phyloP scores from a whole-genome alignment of 1,284 basidiomycete species.

The Ustilago tritici region DNA sequence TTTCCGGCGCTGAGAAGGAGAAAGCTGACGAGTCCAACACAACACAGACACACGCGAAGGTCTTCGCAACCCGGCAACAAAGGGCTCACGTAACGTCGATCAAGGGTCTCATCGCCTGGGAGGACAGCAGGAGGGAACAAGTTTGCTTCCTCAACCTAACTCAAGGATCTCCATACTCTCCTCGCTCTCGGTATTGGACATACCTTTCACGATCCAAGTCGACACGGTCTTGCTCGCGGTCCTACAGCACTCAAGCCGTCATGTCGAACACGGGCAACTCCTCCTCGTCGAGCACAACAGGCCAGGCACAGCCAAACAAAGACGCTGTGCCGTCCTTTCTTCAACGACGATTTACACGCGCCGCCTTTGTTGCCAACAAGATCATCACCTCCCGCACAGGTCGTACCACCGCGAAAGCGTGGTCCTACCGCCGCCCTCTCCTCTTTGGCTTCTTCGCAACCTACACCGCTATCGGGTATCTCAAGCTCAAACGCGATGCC shows the following conservation, averaged over 20 bases:
- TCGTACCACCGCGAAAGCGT: constrained; percentile 36
- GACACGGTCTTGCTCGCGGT: not conserved
- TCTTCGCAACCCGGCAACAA: not conserved
- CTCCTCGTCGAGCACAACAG: constrained; percentile 16
- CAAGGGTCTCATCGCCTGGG: constrained; percentile 2
- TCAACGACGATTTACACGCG: constrained; percentile 42
- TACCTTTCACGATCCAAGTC: too few relatives aligned
- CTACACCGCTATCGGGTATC: constrained; percentile 50
- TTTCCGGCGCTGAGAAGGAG: not conserved
- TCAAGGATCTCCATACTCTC: not conserved
- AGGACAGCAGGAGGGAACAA: not conserved
- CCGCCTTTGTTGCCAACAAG: constrained; percentile 44
- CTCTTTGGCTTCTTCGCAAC: constrained; percentile 48
- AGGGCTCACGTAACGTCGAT: constrained; percentile 14
- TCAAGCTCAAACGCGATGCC: constrained; percentile 51
- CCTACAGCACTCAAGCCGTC: not conserved
- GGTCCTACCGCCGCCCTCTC: constrained; percentile 48
- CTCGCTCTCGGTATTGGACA: not conserved
- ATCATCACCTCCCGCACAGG: constrained; percentile 40
- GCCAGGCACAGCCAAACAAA: constrained; percentile 6
- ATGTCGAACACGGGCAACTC: constrained; percentile 30
- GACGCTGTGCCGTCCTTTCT: constrained; percentile 11
- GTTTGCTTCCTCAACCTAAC: not conserved
- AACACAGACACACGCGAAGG: not conserved
- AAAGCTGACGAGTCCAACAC: constrained; percentile 1